phyloP scores from a whole-genome alignment of 768 basidiomycete species.

The Mycena filopes region DNA sequence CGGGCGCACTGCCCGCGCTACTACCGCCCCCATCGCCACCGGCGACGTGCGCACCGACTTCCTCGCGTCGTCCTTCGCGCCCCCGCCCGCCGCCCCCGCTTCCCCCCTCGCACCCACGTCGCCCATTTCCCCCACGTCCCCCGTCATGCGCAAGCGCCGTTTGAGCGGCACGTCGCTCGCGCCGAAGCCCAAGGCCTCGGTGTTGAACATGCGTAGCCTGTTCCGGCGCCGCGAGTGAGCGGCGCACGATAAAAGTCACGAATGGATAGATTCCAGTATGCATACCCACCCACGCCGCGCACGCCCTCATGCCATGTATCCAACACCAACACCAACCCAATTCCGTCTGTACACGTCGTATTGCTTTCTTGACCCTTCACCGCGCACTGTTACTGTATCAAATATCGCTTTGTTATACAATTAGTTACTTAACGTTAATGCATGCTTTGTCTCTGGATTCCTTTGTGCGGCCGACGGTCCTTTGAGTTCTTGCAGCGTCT shows the following conservation, averaged over 20 bases:
- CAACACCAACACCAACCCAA: background rate
- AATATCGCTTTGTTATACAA: slow-evolving; percentile 1
- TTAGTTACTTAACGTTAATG: slow-evolving; percentile 3
- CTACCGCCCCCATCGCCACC: slow-evolving; percentile 45
- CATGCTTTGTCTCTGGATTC: slow-evolving; percentile 1
- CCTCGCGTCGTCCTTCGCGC: slow-evolving; percentile 56
- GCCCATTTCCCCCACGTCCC: slow-evolving; percentile 12
- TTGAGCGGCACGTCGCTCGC: slow-evolving; percentile 5
- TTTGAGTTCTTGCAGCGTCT: too few relatives aligned
- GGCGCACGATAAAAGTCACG: background rate
- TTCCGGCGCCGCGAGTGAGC: slow-evolving; percentile 21
- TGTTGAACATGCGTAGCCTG: slow-evolving; percentile 13
- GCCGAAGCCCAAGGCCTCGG: slow-evolving; percentile 9
- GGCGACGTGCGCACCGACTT: slow-evolving; percentile 55
- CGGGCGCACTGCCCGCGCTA: slow-evolving; percentile 38
- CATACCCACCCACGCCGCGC: slow-evolving; percentile 4
- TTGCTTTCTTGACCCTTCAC: slow-evolving; percentile 1
- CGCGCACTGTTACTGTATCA: background rate
- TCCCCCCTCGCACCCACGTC: background rate
- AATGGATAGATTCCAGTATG: slow-evolving; percentile 21
- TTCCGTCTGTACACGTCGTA: background rate
- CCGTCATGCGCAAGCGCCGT: background rate
- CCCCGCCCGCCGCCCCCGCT: slow-evolving; percentile 27
- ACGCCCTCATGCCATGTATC: slow-evolving; percentile 17
- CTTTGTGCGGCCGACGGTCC: background rate